Evolutionary conservation across 2,329 filamentous ascomycete species (phyloP), one percentile per base, ranked within the genome.

Genomic region (Dothidotthia symphoricarpi): DNA sequence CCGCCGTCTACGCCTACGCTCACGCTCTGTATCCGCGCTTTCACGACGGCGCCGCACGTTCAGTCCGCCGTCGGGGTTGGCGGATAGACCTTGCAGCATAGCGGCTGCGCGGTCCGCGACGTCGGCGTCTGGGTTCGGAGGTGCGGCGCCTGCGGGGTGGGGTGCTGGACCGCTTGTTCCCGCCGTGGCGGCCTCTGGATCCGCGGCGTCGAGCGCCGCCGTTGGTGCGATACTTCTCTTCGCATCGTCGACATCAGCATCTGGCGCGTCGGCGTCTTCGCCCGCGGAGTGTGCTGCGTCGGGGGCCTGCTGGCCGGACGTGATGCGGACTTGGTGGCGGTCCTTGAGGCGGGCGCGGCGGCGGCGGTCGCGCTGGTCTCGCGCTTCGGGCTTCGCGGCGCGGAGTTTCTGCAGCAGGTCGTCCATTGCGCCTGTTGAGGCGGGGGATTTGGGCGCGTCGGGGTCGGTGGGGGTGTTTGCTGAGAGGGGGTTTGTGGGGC

Each of bases 381-480:
- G 78, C 17, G 87, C 81, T 70, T 95, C 88, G 19, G 93, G 91
- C 39, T 90, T 91, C 1, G 93, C 93, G 39, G 89, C 90, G 41
- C 93, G 85, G 39, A 98, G 74, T 69, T 97, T 97, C 79, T 96
- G 88, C 32, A 98, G 80, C 16, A 98, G 74, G 27, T 86, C 88
- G 70, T 98, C 93, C 90, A 98, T 97, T 35, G 90, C 93, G 36
- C 91, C 93, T 6, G 88, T 88, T 39, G 81, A 84, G 16, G 88
- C 85, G 19, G 77, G 73, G 5, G 82, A 82, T 13, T 66, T 66
- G 41, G 62, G 61, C n/a, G 67, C 69, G n/a, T 73, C 71, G 11
- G 62, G 57, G 16, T 61, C 58, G 42, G 66, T 65, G 10, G 69
- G 64, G 6, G 77, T 68, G 59, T 85, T 46, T 13, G 59, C 50